These are phyloP conservation scores for Dillenia suffruticosa DNA, from an alignment of 164 flowering plant species.

Conservation along the genomic window DNA sequence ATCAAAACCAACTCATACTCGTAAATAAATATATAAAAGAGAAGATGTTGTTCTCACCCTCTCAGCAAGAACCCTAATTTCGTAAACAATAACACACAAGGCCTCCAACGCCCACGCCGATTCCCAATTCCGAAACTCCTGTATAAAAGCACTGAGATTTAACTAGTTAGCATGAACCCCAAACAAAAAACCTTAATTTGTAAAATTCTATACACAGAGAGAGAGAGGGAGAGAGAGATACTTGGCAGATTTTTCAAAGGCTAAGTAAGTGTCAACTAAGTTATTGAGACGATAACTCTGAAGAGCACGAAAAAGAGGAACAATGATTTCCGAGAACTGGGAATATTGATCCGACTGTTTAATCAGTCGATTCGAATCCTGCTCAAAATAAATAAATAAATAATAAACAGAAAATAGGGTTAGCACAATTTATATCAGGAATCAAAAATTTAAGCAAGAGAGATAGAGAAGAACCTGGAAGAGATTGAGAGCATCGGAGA, in stretches of 20 bases:
- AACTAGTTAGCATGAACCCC: conserved; percentile 8
- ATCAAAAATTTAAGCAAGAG: not conserved
- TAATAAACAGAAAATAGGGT: not conserved
- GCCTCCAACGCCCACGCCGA: conserved; percentile 97
- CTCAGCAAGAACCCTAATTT: conserved; percentile 94
- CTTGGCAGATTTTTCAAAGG: conserved; percentile 90
- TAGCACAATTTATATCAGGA: not conserved
- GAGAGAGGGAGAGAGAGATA: conserved; percentile 14
- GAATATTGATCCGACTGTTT: conserved; percentile 63
- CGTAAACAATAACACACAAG: conserved; percentile 64
- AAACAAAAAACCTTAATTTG: not conserved
- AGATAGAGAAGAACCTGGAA: conserved; percentile 50
- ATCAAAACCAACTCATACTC: not conserved
- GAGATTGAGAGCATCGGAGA: conserved; percentile 79
- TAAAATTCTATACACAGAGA: not conserved
- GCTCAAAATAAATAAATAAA: conserved; percentile 6
- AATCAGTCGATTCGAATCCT: conserved; percentile 70
- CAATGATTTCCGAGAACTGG: conserved; percentile 60
- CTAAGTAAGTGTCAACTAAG: conserved; percentile 63
- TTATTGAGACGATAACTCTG: conserved; percentile 57
- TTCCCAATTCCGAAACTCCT: conserved; percentile 96
- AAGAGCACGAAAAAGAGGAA: conserved; percentile 55
- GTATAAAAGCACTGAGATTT: conserved; percentile 75
- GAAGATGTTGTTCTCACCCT: conserved; percentile 38
- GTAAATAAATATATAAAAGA: not conserved